Evolutionary conservation across 495 filamentous ascomycete species (phyloP).

Genomic region (Xylaria telfairii): DNA sequence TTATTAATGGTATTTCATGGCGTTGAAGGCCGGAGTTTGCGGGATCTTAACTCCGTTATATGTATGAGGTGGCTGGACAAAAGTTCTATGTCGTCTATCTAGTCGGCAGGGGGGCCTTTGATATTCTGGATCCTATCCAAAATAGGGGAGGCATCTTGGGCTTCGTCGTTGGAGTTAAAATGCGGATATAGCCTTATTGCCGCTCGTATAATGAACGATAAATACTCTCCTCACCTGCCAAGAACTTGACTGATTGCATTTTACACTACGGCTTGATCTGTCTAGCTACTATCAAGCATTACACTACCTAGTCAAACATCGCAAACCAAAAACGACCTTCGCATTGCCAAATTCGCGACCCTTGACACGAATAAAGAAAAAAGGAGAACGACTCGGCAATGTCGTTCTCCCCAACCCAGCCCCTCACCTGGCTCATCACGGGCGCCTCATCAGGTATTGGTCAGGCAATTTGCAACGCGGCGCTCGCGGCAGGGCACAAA

Average conservation of each 20-base stretch:
- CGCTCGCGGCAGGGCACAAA: conserved; percentile 52
- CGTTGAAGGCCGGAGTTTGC: neutral
- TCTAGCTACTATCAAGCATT: conserved; percentile 1
- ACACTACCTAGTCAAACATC: neutral
- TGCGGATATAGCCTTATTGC: neutral
- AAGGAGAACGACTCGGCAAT: neutral
- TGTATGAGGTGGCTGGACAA: neutral
- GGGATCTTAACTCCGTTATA: neutral
- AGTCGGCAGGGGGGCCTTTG: neutral
- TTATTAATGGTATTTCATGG: too few species aligned
- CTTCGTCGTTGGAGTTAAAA: conserved; percentile 3
- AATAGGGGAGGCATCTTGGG: conserved; percentile 5
- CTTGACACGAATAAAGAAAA: neutral
- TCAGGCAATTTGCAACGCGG: conserved; percentile 47
- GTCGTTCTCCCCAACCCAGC: conserved; percentile 2
- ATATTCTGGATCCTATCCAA: conserved; percentile 4
- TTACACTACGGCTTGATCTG: neutral
- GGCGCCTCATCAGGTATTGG: conserved; percentile 61
- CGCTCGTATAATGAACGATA: neutral
- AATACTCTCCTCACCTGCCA: neutral
- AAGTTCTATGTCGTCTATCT: neutral
- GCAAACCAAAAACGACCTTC: conserved; percentile 3
- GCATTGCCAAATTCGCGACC: neutral
- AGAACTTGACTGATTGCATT: neutral
- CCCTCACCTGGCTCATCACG: conserved; percentile 55